Evolutionary conservation across 169 alveolate species (phyloP).

Genomic region (Plasmodium inui): DNA sequence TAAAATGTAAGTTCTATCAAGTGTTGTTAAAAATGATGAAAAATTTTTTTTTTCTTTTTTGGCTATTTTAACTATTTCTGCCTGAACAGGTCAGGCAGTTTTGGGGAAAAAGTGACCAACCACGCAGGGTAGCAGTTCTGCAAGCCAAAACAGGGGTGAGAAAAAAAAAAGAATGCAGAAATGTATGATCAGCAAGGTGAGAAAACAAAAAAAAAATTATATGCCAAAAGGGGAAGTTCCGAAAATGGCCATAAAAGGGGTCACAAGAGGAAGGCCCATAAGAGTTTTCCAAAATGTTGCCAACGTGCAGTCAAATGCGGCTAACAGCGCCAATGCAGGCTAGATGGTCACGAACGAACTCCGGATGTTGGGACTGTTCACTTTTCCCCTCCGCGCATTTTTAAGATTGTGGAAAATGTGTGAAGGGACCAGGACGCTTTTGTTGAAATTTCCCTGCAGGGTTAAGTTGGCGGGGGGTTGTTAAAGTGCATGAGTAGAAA

Average conservation of each 20-base stretch:
- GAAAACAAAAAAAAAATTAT: neutral
- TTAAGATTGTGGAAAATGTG: neutral
- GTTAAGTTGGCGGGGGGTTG: neutral
- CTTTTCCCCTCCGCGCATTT: neutral
- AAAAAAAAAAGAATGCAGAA: neutral
- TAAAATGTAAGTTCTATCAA: neutral
- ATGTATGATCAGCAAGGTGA: neutral
- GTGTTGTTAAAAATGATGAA: neutral
- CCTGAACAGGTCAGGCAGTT: neutral
- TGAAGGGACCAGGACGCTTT: neutral
- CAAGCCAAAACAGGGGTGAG: neutral
- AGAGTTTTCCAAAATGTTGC: neutral
- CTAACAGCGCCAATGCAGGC: neutral
- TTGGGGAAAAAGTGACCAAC: neutral
- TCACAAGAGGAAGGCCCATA: neutral
- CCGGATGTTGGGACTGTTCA: neutral
- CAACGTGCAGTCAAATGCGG: neutral
- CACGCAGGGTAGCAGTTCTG: neutral
- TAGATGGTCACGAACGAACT: neutral
- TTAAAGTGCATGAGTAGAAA: neutral
- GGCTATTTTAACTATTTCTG: neutral
- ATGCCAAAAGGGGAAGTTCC: neutral
- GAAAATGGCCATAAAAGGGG: neutral
- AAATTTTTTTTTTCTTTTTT: no score
- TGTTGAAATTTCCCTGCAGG: neutral